phyloP scores from a whole-genome alignment of 768 basidiomycete species.

The Neoboletus brunneissimus region DNA sequence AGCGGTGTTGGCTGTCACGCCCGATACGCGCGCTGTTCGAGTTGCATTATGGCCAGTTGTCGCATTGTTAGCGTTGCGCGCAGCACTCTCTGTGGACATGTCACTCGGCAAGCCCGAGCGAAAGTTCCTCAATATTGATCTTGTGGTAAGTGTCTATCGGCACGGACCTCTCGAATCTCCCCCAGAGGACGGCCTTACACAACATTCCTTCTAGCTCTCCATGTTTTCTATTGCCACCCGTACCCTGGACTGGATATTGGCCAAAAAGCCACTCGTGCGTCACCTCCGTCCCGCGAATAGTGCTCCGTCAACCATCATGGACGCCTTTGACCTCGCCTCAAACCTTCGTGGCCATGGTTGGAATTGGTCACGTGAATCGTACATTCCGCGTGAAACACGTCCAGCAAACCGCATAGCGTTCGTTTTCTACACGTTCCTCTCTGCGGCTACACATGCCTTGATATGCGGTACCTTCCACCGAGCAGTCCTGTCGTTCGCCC shows the following conservation, averaged over 20 bases:
- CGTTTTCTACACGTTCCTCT: constrained; percentile 32
- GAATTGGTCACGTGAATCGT: constrained; percentile 47
- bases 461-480: constrained; percentile 46
- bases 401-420: constrained; percentile 39
- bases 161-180: background rate
- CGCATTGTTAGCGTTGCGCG: constrained; percentile 41
- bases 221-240: constrained; percentile 14
- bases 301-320: constrained; percentile 13
- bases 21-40: constrained; percentile 42
- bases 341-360: constrained; percentile 60
- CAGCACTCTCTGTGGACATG: constrained; percentile 23
- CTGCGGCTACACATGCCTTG: constrained; percentile 36
- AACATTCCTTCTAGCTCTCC: background rate
- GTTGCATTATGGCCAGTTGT: constrained; percentile 47
- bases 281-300: constrained; percentile 3
- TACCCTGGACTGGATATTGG: constrained; percentile 18
- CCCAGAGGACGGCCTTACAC: background rate
- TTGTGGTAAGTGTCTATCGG: constrained; percentile 9
- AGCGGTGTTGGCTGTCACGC: constrained; percentile 48
- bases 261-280: constrained; percentile 14
- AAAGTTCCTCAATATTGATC: constrained; percentile 3
- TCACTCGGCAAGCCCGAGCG: background rate
- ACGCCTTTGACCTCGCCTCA: constrained; percentile 49
- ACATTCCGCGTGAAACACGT: constrained; percentile 38
- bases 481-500: constrained; percentile 44